phyloP scores from a whole-genome alignment of 805 yeast species.

The Dipodascus geniculatus region DNA sequence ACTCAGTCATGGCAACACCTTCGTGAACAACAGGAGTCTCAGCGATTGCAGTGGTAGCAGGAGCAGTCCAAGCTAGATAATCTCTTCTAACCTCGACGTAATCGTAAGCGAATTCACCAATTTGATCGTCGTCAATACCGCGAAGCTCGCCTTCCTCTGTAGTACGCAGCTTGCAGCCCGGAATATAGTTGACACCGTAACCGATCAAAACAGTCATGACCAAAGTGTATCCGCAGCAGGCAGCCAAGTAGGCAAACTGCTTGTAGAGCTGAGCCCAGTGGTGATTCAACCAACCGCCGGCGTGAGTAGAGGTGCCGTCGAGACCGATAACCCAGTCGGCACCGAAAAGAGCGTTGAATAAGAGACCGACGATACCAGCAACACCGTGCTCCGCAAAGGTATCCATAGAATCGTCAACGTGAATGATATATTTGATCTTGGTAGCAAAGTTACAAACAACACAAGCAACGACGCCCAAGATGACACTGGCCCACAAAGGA shows the following conservation, averaged over 20 bases:
- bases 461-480: slow-evolving; percentile 74
- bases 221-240: slow-evolving; percentile 61
- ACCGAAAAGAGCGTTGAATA: slow-evolving; percentile 85
- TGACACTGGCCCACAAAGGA: slow-evolving; percentile 82
- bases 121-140: slow-evolving; percentile 94
- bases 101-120: slow-evolving; percentile 98
- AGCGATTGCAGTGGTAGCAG: slow-evolving; percentile 8
- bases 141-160: slow-evolving; percentile 73
- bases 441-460: slow-evolving; percentile 83
- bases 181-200: slow-evolving; percentile 60
- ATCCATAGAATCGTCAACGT: slow-evolving; percentile 89
- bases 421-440: slow-evolving; percentile 65
- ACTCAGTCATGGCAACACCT: not conserved
- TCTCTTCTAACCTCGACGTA: slow-evolving; percentile 95
- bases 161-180: slow-evolving; percentile 75
- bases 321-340: slow-evolving; percentile 85
- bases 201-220: slow-evolving; percentile 73
- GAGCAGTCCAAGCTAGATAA: slow-evolving; percentile 35
- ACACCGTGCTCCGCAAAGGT: slow-evolving; percentile 97
- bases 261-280: slow-evolving; percentile 87
- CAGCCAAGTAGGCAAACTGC: slow-evolving; percentile 74
- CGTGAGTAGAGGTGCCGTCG: slow-evolving; percentile 74
- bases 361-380: slow-evolving; percentile 82
- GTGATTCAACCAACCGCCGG: slow-evolving; percentile 87
- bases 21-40: not conserved